Percentiles rank a stretch among this genome's conserved stretches.
Conservation (phyloP, 179 eudicot species). For the Nepenthes alata region DNA sequence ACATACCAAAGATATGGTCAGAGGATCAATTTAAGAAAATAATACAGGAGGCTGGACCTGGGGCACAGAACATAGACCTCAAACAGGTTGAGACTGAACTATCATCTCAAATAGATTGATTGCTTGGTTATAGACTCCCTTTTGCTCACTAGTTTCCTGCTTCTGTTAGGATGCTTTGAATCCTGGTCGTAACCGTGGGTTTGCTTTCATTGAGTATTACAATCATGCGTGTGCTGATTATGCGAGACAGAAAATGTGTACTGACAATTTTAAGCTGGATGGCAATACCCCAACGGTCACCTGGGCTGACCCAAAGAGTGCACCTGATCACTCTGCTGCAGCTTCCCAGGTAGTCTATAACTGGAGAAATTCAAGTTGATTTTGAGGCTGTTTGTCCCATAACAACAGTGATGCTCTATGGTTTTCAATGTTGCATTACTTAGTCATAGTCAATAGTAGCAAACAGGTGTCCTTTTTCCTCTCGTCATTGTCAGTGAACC, state of each 20-base stretch:
- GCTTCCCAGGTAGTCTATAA: conserved; percentile 59
- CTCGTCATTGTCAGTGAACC: too few relatives aligned
- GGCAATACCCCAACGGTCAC: conserved; percentile 84
- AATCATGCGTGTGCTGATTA: conserved; percentile 96
- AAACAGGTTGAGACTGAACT: conserved; percentile 49
- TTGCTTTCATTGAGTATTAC: conserved; percentile 92
- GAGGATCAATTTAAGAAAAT: conserved; percentile 72
- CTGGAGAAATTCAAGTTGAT: conserved; percentile 30
- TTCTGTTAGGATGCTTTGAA: conserved; percentile 65
- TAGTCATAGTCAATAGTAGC: conserved; percentile 43
- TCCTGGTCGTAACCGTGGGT: conserved; percentile 91
- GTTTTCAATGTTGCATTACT: not conserved
- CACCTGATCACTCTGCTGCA: conserved; percentile 73
- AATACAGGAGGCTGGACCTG: conserved; percentile 84
- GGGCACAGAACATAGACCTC: conserved; percentile 77
- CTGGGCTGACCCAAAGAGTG: conserved; percentile 97
- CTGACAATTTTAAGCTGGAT: conserved; percentile 60
- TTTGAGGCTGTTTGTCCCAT: conserved; percentile 42
- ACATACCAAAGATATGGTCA: conserved; percentile 80
- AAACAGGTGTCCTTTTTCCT: too few relatives aligned
- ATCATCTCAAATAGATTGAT: not conserved
- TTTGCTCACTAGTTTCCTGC: conserved; percentile 7
- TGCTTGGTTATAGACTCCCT: not conserved
- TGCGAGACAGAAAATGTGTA: conserved; percentile 72
- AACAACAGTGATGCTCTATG: conserved; percentile 20